Percentiles rank a stretch among this genome's conserved stretches.
phyloP scores from a whole-genome alignment of 768 basidiomycete genomes.

The Pleurotus platypus region DNA sequence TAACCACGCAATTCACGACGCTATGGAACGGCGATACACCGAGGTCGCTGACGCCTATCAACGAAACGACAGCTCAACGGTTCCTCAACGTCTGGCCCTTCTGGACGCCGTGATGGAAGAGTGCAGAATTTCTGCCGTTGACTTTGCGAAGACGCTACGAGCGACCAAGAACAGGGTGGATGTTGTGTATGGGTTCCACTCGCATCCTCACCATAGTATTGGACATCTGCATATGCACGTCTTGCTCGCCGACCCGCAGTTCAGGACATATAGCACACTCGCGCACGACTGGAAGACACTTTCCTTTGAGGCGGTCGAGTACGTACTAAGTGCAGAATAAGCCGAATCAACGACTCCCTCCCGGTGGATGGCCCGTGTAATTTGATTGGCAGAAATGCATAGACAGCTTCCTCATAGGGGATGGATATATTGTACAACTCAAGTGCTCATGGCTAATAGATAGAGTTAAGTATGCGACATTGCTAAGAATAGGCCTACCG shows the following conservation, averaged over 20 bases:
- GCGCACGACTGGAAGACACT: too few relatives aligned
- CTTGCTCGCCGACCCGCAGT: too few relatives aligned
- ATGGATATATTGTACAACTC: too few relatives aligned
- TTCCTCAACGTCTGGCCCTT: neutral
- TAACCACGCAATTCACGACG: neutral
- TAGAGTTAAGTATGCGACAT: too few relatives aligned
- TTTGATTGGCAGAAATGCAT: neutral
- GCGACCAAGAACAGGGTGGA: neutral
- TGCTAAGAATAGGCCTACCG: too few relatives aligned
- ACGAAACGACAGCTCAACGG: neutral
- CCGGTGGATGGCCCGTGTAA: too few relatives aligned
- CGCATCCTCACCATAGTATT: slow-evolving; percentile 1
- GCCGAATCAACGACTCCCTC: too few relatives aligned
- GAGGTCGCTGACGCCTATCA: neutral
- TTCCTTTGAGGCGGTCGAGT: neutral
- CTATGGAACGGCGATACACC: neutral
- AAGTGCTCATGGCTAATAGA: too few relatives aligned
- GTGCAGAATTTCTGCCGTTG: neutral
- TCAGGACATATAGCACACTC: too few relatives aligned
- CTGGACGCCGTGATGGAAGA: neutral
- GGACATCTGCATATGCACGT: slow-evolving; percentile 1
- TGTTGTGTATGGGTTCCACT: neutral
- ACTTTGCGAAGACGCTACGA: neutral
- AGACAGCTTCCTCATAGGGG: neutral
- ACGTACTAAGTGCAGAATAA: too few relatives aligned